A percentile compares a stretch with the other conserved stretches of the same genome.
phyloP scores from a whole-genome alignment of 352 stramenopile genomes.

The Globisporangium carolinianum region DNA sequence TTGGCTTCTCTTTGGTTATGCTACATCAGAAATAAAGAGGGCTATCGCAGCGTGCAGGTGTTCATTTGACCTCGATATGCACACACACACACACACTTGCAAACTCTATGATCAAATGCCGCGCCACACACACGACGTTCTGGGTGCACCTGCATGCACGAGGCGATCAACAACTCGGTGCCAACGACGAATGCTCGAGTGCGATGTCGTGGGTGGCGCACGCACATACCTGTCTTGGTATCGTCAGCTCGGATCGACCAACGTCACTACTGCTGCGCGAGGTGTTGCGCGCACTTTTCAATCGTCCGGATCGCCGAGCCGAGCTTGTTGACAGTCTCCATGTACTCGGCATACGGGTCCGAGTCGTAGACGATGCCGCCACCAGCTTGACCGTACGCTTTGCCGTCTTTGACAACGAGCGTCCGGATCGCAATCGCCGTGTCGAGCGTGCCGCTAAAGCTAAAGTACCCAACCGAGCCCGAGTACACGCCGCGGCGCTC shows the following conservation, averaged over 20 bases:
- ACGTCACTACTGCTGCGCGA: constrained; percentile 23
- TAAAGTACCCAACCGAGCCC: constrained; percentile 85
- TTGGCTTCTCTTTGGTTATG: not conserved
- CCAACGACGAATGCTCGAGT: too few relatives aligned
- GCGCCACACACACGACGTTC: too few relatives aligned
- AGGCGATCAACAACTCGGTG: too few relatives aligned
- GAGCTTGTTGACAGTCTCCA: constrained; percentile 88
- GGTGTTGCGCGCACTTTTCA: constrained; percentile 64
- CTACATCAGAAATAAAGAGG: not conserved
- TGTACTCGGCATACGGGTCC: constrained; percentile 79
- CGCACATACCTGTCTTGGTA: too few relatives aligned
- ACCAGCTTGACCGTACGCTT: constrained; percentile 80
- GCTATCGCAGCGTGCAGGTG: not conserved
- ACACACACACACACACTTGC: not conserved
- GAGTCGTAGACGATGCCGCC: constrained; percentile 89
- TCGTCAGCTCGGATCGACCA: not conserved
- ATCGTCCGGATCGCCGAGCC: constrained; percentile 78
- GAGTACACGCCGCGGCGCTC: constrained; percentile 82
- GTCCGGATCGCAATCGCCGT: constrained; percentile 88
- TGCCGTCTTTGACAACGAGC: constrained; percentile 73
- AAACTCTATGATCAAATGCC: not conserved
- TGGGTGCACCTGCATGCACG: too few relatives aligned
- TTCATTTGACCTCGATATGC: not conserved
- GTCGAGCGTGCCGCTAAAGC: constrained; percentile 82
- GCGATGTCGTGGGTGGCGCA: too few relatives aligned